Percentiles rank a stretch among this genome's conserved stretches.
Evolutionary conservation across 1,284 basidiomycete species (phyloP).

Genomic region (Boletellus deceptivus): DNA sequence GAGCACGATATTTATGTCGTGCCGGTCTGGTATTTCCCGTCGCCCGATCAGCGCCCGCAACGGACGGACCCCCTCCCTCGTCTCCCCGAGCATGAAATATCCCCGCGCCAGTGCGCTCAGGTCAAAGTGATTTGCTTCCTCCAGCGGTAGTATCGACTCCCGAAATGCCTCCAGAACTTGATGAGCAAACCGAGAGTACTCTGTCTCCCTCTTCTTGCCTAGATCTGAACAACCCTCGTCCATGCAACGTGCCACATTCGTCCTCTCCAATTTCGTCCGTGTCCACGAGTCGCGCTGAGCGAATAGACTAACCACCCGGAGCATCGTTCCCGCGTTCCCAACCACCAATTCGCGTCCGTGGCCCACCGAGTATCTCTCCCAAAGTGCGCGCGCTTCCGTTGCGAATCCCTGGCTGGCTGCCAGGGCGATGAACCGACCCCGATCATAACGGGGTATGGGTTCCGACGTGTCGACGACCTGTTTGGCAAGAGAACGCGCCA

Average conservation of each 20-base stretch:
- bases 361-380: constrained; percentile 52
- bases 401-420: constrained; percentile 49
- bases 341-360: constrained; percentile 42
- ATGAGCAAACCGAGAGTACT: constrained; percentile 40
- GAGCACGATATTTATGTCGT: constrained; percentile 64
- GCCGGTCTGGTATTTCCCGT: constrained; percentile 53
- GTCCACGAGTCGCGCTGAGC: constrained; percentile 34
- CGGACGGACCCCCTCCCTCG: constrained; percentile 45
- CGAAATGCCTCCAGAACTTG: constrained; percentile 47
- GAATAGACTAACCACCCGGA: constrained; percentile 58
- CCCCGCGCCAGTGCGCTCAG: constrained; percentile 63
- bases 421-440: constrained; percentile 47
- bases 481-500: constrained; percentile 44
- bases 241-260: background rate
- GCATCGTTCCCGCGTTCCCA: constrained; percentile 46
- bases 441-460: constrained; percentile 41
- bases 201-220: constrained; percentile 7
- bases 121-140: constrained; percentile 45
- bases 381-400: constrained; percentile 47
- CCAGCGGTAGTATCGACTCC: constrained; percentile 43
- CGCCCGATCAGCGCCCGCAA: constrained; percentile 48
- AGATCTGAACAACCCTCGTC: constrained; percentile 3
- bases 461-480: constrained; percentile 45
- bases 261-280: constrained; percentile 6
- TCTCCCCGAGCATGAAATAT: constrained; percentile 55